phyloP scores from a whole-genome alignment of 148 eudicot species.

The Selenicereus undatus region DNA sequence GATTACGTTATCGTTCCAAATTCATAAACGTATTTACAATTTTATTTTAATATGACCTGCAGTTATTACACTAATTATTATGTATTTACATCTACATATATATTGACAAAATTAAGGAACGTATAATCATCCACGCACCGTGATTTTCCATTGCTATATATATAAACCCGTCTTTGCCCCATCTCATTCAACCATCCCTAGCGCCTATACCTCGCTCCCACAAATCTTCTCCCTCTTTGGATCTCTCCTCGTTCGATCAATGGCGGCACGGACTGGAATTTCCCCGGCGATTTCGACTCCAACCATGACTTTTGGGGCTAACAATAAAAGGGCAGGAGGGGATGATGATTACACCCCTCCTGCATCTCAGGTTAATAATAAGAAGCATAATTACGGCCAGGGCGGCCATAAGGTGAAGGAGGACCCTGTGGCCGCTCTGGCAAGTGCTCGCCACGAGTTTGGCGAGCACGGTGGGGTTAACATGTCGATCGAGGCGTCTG shows the following conservation, averaged over 20 bases:
- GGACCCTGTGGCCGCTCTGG: conserved; percentile 66
- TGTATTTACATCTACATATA: not conserved
- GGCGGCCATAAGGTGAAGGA: not conserved
- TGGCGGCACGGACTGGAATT: conserved; percentile 6
- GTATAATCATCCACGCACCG: not conserved
- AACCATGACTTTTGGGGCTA: not conserved
- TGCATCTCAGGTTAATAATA: not conserved
- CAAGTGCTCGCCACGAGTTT: conserved; percentile 72
- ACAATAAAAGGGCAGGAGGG: conserved; percentile 38
- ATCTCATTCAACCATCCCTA: not conserved
- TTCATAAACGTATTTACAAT: not conserved
- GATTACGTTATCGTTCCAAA: not conserved
- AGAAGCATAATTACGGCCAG: not conserved
- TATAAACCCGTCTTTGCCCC: not conserved
- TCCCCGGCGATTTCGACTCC: not conserved
- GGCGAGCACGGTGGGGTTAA: conserved; percentile 98
- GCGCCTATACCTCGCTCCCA: not conserved
- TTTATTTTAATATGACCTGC: not conserved
- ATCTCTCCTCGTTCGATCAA: not conserved
- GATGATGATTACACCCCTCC: conserved; percentile 14
- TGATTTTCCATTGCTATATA: not conserved
- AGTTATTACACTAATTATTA: not conserved
- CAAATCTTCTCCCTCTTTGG: not conserved
- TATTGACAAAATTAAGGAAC: not conserved
- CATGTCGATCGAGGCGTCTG: conserved; percentile 98